A percentile compares a stretch with the other conserved stretches of the same genome.
Conservation (phyloP, 2,329 filamentous ascomycete genomes). For the Ophiostoma tasmaniense region DNA sequence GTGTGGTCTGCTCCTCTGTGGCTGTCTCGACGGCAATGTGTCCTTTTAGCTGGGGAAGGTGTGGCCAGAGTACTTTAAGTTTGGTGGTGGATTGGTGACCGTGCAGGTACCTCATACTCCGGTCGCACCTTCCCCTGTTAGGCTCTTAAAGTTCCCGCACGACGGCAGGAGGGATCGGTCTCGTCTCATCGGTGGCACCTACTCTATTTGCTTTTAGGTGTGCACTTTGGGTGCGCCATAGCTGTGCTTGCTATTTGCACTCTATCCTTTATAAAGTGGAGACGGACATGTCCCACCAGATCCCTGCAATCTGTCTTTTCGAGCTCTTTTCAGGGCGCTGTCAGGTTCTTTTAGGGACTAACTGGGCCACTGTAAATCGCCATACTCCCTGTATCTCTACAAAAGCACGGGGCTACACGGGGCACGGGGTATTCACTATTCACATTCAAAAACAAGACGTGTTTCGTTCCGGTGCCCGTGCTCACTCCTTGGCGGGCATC, state of each 20-base stretch:
- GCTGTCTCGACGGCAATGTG: not conserved
- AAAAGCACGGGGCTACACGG: not conserved
- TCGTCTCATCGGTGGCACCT: not conserved
- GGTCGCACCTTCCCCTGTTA: constrained; percentile 2
- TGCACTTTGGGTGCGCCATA: not conserved
- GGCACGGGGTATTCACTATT: not conserved
- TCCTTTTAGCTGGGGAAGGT: not conserved
- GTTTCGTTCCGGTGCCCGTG: constrained; percentile 1
- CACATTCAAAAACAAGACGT: not conserved
- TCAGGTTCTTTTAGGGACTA: not conserved
- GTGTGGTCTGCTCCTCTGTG: not conserved
- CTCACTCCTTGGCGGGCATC: not conserved
- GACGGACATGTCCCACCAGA: not conserved
- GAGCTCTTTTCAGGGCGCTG: no score
- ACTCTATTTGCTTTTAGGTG: not conserved
- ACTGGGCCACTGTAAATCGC: not conserved
- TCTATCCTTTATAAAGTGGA: not conserved
- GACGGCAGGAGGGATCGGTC: not conserved
- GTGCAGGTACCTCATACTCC: not conserved
- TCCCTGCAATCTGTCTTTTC: constrained; percentile 5
- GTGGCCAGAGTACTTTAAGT: not conserved
- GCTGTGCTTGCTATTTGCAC: not conserved
- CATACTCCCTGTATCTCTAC: not conserved
- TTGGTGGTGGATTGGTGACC: not conserved
- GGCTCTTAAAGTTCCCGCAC: not conserved